These are phyloP conservation scores for Hawksworthiomyces lignivorus DNA, from an alignment of 2,329 filamentous ascomycete species.

Conservation along the genomic window DNA sequence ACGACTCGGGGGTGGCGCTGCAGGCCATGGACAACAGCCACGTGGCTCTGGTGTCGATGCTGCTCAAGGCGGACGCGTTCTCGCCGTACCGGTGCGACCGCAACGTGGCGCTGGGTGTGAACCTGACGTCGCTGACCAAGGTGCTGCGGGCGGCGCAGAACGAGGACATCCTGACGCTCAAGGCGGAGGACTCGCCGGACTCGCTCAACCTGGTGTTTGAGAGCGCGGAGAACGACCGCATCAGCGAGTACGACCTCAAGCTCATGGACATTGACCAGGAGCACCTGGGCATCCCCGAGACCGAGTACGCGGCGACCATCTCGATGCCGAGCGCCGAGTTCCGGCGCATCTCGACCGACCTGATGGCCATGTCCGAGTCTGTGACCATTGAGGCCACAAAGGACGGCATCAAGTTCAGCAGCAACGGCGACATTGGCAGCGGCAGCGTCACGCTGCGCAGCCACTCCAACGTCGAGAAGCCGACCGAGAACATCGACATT, in stretches of 20 bases:
- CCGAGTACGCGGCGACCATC: slow-evolving; percentile 92
- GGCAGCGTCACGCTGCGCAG: slow-evolving; percentile 86
- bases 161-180: slow-evolving; percentile 91
- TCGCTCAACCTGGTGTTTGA: slow-evolving; percentile 94
- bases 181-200: slow-evolving; percentile 95
- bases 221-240: slow-evolving; percentile 75
- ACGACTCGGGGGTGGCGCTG: slow-evolving; percentile 95
- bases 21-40: slow-evolving; percentile 99
- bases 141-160: slow-evolving; percentile 90
- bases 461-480: slow-evolving; percentile 84
- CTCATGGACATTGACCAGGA: slow-evolving; percentile 99
- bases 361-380: slow-evolving; percentile 88
- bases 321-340: slow-evolving; percentile 85
- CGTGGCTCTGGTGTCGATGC: slow-evolving; percentile 97
- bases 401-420: slow-evolving; percentile 93
- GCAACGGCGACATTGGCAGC: slow-evolving; percentile 90
- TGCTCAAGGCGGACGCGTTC: slow-evolving; percentile 93
- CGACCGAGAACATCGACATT: slow-evolving; percentile 77
- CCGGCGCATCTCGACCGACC: slow-evolving; percentile 86
- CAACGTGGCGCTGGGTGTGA: slow-evolving; percentile 96
- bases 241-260: slow-evolving; percentile 99
- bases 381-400: slow-evolving; percentile 95
- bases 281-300: slow-evolving; percentile 96
- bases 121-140: slow-evolving; percentile 93
- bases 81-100: slow-evolving; percentile 95